Base-by-base conservation (phyloP, 1,284 basidiomycete species). In the Cutaneotrichosporon dermatis region DNA sequence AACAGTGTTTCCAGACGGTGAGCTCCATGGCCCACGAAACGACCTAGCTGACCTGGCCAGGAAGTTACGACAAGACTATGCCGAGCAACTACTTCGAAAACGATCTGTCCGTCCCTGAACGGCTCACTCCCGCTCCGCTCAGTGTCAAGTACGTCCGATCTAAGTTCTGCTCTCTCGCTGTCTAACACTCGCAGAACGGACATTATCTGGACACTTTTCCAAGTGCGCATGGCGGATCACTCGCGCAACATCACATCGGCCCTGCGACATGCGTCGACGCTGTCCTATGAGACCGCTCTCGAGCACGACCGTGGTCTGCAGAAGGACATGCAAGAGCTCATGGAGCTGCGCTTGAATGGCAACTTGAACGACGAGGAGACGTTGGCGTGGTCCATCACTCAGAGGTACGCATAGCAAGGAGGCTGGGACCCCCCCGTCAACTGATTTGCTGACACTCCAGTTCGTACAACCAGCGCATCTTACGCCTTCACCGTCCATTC, bases 241-340 rank as follows among this genome's bases (percentile, higher is more conserved):
- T 49, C 46, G 34, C 46, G 46, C 46, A 49, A 49, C 33, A 49
- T 49, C 34, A 49, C 46, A 6, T 10, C 12, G 2, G 46, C 46
- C 6, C 34, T 49, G 2, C 33, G 46, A 13, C 33, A 49, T 12
- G 46, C 46, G 4, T 49, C 46, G 46, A 49, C 46, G 34, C 34
- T 49, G 5, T 25, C 46, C 13, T 49, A 49, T 12, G 46, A 49
- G 46, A 49, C 46, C 7, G 46, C 46, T 13, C 46, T 49, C 33
- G 46, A 49, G 34, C 35, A 49, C 12, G 46, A 49, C 34, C 33
- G 46, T 13, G 46, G 8, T 13, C 46, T 49, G 46, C 46, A 49
- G 46, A 49, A 49, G 33, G 46, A 49, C 34, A 35, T 49, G 46
- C 46, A 34, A 12, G 46, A 49, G 10, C 46, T 49, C 46, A 49